Base-by-base conservation (phyloP, 805 yeast species). In the Candida maris region DNA sequence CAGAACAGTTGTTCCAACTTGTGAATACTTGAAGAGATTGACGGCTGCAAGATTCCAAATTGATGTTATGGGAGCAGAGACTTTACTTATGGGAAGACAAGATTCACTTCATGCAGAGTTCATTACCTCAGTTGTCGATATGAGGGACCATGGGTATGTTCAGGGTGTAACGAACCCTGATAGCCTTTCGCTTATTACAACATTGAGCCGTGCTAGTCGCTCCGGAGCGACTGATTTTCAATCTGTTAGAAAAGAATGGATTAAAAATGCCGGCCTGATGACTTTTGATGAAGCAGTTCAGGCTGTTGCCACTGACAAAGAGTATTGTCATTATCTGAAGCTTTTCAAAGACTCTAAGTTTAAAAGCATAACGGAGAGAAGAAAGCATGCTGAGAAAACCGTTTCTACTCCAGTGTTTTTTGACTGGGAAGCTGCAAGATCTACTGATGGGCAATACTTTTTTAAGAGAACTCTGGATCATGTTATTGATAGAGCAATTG, bases 371-470 rank as follows among this genome's bases (percentile, higher is more conserved):
- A 31, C 54, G 40, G 41, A 53, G 42, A 38, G 55, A 37, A 41
- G 45, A 26, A 23, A 29, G 18, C 42, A 44, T 16, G 53, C 53
- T 3, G 26, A 32, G 4, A 22, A 34, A 32, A 35, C 61, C 41
- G 57, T 57, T 12, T 64, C 64, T 3, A 48, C 45, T 7, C 63
- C 52, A 4, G 56, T 75, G 18, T 56, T 47, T 46, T 78, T 76
- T 41, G 73, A 77, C 51, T 74, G 80, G 80, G 82, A 77, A 41
- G 73, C 75, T 6, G 77, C 83, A 30, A 65, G 76, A 41, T 74
- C 81, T 5, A 58, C 70, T 29, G 84, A 77, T 47, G 84, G 84
- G 4, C 72, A 72, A 51, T 72, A 72, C 49, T 67, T 71, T 46
- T 67, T 67, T 41, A 57, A 66, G 41, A 61, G 70, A 2, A 74